Evolutionary conservation across 192 early-diverging fungal species (phyloP), one percentile per base, ranked within the genome.

Genomic region (Umbelopsis sp.): DNA sequence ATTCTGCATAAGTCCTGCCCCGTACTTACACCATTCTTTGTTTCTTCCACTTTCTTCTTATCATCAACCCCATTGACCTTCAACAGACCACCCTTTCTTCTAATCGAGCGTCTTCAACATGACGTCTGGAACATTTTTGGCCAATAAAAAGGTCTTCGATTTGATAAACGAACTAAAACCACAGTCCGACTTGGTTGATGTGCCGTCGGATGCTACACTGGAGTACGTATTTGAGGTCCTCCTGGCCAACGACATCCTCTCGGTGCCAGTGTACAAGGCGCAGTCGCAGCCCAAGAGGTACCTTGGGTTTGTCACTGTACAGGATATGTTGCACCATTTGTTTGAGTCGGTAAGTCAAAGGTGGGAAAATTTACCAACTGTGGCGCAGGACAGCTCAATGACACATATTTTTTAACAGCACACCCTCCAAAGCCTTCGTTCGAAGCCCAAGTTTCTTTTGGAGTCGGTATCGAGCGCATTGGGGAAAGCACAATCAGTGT

Each of bases 161-260:
- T 16, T 61, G 10, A 15, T 61, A 27, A 61, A 7, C 1, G 65
- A 66, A 46, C 46, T 48, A 45, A 66, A 66, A 48, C 45, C 65
- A 11, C 45, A 66, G 45, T 15, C 69, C 1, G 69, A 71, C 23
- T 58, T 88, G 20, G 76, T 85, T 33, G 84, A 88, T 72, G 78
- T 88, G 41, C 78, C 80, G 25, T 69, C 80, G 30, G 81, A 64
- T 2, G 78, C 81, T 22, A 86, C 84, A 2, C 72, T 88, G 9
- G 86, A 88, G 72, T 74, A 83, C 27, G 85, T 82, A 21, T 86
- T 88, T 81, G 79, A 88, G 66, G 71, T 84, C 13, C 74, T 87
- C 7, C 69, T 81, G 11, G 72, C 78, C 13, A 76, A 84, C 27
- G 80, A 88, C 66, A 88, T 88, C 27, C 66, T 84, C 8, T 84